Base-by-base conservation (phyloP, 306 rosid species). In the Trifolium fragiferum region DNA sequence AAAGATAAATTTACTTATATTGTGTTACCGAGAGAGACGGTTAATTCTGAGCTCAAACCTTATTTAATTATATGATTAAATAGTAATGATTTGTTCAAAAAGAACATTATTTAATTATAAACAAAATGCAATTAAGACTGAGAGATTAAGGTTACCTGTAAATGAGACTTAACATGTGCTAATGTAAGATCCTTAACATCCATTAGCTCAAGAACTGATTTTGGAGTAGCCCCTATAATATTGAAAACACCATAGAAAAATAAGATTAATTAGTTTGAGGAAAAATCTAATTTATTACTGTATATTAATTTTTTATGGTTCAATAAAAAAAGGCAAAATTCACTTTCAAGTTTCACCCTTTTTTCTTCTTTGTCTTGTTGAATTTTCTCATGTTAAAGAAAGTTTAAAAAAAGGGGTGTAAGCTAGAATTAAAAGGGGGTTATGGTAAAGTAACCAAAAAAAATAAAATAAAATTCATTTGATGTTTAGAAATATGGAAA, bases 191-290 rank as follows among this genome's bases (percentile, higher is more conserved):
- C 99, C 83, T 94, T 94, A 43, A 88, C 99, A 94, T 94, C 99
- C 99, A 94, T 94, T 58, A 94, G 99, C 88, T 94, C 99, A 81
- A 94, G 99, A 84, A 94, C 99, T 76, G 99, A 94, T 80, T 94
- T 94, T 5, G 99, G 99, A 4, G 99, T 94, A 40, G 99, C 99
- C 84, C 99, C 99, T 94, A 10, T 37, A 21, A 54, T 9, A 4
- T 12, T 44, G 15, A 43, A 68, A 68, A 49, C 40, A 57, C 8
- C 18, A 55, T 11, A 43, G 18, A 18, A 49, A 27, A 15, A 15
- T 30, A 55, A 21, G 0, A 7, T 60, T 30, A 60, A 15, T 59
- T 59, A 47, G 7, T 47, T 47, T 6, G 10, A 32, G 35, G 35
- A 5, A 18, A 7, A 33, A 41, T 21, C n/a, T 33, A 63, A 62